These are phyloP conservation scores for Kondoa malvinella DNA, from an alignment of 768 basidiomycete genomes.

Conservation along the genomic window DNA sequence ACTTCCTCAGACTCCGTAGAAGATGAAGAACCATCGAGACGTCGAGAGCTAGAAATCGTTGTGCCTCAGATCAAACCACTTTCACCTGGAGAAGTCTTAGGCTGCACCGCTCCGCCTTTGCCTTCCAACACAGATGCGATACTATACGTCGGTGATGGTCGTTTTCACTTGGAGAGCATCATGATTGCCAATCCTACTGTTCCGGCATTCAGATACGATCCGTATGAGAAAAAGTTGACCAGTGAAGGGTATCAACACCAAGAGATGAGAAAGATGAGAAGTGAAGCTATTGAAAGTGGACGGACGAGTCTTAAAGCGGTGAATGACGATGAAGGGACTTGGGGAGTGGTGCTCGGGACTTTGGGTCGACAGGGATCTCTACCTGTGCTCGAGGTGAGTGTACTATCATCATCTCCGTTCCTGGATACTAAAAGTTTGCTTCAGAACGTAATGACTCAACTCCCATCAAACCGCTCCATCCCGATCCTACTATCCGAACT, in stretches of 20 bases:
- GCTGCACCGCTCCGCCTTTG: slow-evolving; percentile 82
- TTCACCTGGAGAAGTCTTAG: slow-evolving; percentile 89
- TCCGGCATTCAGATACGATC: slow-evolving; percentile 94
- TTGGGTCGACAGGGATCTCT: slow-evolving; percentile 86
- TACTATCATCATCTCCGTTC: background rate
- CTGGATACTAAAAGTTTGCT: slow-evolving; percentile 7
- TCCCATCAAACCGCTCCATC: slow-evolving; percentile 34
- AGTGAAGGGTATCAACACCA: slow-evolving; percentile 74
- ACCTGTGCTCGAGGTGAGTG: slow-evolving; percentile 57
- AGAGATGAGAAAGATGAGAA: slow-evolving; percentile 63
- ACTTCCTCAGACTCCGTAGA: background rate
- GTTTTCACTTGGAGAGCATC: slow-evolving; percentile 93
- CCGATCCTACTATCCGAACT: slow-evolving; percentile 88
- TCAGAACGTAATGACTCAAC: slow-evolving; percentile 48
- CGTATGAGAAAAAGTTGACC: slow-evolving; percentile 93
- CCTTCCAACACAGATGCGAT: slow-evolving; percentile 59
- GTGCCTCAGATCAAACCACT: slow-evolving; percentile 82
- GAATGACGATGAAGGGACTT: slow-evolving; percentile 30
- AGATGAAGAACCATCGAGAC: slow-evolving; percentile 14
- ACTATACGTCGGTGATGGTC: slow-evolving; percentile 96
- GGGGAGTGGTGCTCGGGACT: slow-evolving; percentile 89
- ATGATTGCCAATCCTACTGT: slow-evolving; percentile 97
- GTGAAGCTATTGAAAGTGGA: slow-evolving; percentile 59
- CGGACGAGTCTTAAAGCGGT: slow-evolving; percentile 37
- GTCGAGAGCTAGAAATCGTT: slow-evolving; percentile 53